Evolutionary conservation across 2,329 filamentous ascomycete species (phyloP), one percentile per base, ranked within the genome.

Genomic region (Fusarium udum): DNA sequence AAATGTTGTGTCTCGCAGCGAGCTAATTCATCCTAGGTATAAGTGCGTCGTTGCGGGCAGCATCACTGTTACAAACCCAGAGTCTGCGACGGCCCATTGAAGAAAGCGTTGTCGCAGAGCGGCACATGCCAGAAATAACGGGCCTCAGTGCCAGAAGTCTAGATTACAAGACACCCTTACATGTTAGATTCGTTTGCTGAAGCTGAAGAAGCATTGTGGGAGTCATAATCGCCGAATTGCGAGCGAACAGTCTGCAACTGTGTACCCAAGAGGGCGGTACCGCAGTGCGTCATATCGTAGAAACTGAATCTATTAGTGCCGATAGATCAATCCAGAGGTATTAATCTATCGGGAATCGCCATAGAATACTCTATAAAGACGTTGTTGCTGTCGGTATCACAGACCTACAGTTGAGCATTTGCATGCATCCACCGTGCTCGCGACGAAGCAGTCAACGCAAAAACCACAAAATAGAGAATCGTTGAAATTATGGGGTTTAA

Each of bases 91-190:
- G 7, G 20, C 5, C 10, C 10, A 31, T n/a, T 12, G 9, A 48
- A n/a, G 20, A 48, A 31, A 9, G 3, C 45, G 7, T 31, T n/a
- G 14, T 16, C 46, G 4, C 28, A 6, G 15, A 49, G 28, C 20
- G 10, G 28, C 28, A 49, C 3, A 31, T 9, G 11, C 1, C 6
- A n/a, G 10, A 12, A 48, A 31, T 5, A 22, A n/a, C 22, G 15
- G 4, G 14, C 20, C 18, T 31, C 4, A n/a, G 6, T 15, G 12
- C 26, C 3, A 31, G 14, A 0, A 31, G 26, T 31, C 4, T 12
- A 12, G 4, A 31, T 7, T 28, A 0, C 3, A 46, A 9, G 13
- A 4, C 4, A 11, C 4, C 0, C 0, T 7, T 46, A 7, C 18
- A 3, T 22, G 6, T 14, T 15, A 1, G 0, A 6, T 7, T 1